A percentile compares a stretch with the other conserved stretches of the same genome.
Evolutionary conservation across 495 filamentous ascomycete genomes (phyloP).

Genomic region (Cudoniella acicularis): DNA sequence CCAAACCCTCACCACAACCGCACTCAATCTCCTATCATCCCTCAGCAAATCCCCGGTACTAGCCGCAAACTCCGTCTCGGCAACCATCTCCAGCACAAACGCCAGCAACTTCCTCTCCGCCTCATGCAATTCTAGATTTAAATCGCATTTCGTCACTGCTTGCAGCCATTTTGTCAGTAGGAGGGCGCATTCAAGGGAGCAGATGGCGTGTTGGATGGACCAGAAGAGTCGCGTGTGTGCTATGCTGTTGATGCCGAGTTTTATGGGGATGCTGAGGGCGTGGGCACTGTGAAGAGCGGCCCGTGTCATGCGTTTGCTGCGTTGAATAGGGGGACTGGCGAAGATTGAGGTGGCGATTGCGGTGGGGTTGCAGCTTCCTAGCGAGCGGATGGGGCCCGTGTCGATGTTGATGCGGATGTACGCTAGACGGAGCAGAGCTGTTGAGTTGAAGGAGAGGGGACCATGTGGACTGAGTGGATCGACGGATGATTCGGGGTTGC

Average conservation of each 20-base stretch:
- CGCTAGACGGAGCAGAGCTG: conserved; percentile 60
- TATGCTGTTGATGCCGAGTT: conserved; percentile 64
- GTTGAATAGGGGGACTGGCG: conserved; percentile 53
- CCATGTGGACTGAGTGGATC: conserved; percentile 52
- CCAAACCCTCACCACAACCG: no score
- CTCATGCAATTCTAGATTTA: no score
- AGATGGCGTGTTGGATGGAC: conserved; percentile 69
- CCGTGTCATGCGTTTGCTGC: conserved; percentile 52
- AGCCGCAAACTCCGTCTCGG: no score
- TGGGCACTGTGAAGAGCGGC: conserved; percentile 68
- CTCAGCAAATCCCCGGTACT: no score
- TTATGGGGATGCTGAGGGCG: conserved; percentile 63
- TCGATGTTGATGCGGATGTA: conserved; percentile 68
- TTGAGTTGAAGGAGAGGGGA: conserved; percentile 63
- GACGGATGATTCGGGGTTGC: conserved; percentile 47
- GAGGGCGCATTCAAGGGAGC: conserved; percentile 67
- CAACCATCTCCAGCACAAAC: no score
- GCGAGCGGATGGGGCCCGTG: conserved; percentile 55
- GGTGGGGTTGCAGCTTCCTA: conserved; percentile 59
- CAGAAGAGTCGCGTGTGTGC: conserved; percentile 66
- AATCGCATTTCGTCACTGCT: no score
- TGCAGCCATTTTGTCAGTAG: conserved; percentile 45
- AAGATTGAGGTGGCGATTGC: conserved; percentile 56
- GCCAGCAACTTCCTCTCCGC: no score
- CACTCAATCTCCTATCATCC: no score